phyloP scores from a whole-genome alignment of 495 filamentous ascomycete species.

The Aspergillus nanangensis region DNA sequence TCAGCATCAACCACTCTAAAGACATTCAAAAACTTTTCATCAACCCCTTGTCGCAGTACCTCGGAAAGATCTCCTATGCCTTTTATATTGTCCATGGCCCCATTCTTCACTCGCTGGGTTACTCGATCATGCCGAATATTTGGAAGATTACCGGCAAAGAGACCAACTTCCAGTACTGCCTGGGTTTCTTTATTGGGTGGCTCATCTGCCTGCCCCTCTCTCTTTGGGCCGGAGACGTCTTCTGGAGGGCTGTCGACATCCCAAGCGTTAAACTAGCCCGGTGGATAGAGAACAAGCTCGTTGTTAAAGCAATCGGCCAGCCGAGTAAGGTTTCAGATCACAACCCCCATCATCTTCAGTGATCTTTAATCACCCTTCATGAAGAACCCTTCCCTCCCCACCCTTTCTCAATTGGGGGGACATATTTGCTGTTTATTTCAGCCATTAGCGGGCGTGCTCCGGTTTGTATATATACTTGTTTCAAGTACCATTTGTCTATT shows the following conservation, averaged over 20 bases:
- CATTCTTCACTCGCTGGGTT: conserved; percentile 47
- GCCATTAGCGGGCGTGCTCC: not conserved
- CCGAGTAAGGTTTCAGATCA: conserved; percentile 3
- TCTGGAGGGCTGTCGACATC: conserved; percentile 55
- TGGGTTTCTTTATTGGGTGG: conserved; percentile 48
- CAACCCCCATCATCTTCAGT: not conserved
- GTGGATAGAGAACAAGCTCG: conserved; percentile 43
- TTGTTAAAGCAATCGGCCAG: conserved; percentile 16
- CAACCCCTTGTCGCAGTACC: conserved; percentile 54
- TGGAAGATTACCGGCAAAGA: conserved; percentile 51
- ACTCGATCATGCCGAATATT: conserved; percentile 45
- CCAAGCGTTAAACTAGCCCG: conserved; percentile 53
- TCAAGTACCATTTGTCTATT: not conserved
- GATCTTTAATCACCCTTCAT: not conserved
- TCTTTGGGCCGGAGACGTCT: conserved; percentile 55
- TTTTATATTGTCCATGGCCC: conserved; percentile 65
- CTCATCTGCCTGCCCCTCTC: conserved; percentile 46
- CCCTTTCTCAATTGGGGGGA: not conserved
- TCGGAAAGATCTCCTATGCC: conserved; percentile 57
- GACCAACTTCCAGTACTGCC: conserved; percentile 45
- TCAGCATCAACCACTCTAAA: conserved; percentile 48
- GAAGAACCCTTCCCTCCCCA: not conserved
- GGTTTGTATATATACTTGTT: not conserved
- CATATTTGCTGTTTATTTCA: conserved; percentile 4
- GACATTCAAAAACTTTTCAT: conserved; percentile 52